A percentile compares a stretch with the other conserved stretches of the same genome.
Conservation (phyloP, 306 rosid species). For the Potentilla sterilis region DNA sequence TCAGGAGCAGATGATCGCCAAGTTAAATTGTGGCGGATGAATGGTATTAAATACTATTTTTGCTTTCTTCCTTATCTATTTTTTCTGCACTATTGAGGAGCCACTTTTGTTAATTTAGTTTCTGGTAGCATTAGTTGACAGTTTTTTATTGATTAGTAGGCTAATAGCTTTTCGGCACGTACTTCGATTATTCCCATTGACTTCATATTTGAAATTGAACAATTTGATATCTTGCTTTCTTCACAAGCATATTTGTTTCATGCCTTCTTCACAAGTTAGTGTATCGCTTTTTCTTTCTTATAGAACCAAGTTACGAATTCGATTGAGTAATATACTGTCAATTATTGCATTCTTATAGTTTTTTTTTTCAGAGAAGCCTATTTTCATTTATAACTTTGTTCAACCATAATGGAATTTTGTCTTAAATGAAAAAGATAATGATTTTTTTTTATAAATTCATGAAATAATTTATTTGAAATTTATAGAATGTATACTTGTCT, state of each 20-base stretch:
- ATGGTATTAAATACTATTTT: slow-evolving; percentile 43
- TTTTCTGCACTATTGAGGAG: neutral
- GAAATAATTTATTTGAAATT: neutral
- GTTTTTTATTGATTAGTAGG: neutral
- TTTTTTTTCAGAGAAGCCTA: neutral
- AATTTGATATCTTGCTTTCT: neutral
- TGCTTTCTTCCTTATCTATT: neutral
- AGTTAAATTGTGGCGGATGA: slow-evolving; percentile 97
- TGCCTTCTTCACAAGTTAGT: neutral
- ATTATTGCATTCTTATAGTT: neutral
- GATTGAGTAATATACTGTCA: neutral
- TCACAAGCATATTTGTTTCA: neutral
- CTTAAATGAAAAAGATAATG: neutral
- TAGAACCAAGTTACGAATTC: neutral
- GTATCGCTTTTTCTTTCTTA: neutral
- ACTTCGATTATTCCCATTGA: neutral
- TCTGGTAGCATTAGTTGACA: neutral
- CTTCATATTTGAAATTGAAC: neutral
- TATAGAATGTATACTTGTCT: neutral
- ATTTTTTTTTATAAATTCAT: neutral
- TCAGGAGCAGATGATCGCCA: slow-evolving; percentile 98
- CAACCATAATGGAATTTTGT: neutral
- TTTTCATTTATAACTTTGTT: neutral
- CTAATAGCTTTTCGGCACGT: neutral
- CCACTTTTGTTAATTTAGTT: neutral